Evolutionary conservation across 2,329 filamentous ascomycete genomes (phyloP).

Genomic region (Pseudogymnoascus sp.): DNA sequence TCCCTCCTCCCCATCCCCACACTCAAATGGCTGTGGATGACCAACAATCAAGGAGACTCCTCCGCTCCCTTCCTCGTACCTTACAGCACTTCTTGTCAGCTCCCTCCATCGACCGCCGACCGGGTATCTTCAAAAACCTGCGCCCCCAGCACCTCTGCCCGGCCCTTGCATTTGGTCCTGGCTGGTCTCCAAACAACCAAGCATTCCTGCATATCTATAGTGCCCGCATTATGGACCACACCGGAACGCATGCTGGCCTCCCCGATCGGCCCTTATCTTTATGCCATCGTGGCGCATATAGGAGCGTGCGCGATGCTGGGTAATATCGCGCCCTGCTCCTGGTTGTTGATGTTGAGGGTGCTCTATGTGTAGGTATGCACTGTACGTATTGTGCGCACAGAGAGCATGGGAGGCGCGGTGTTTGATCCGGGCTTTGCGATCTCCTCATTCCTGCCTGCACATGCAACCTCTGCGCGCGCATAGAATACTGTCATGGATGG

Average conservation of each 20-base stretch:
- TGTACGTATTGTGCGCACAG: not conserved
- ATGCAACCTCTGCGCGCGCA: not conserved
- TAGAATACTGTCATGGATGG: not conserved
- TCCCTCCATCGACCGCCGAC: not conserved
- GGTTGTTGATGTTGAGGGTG: not conserved
- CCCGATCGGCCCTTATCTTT: constrained; percentile 3
- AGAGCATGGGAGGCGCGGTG: not conserved
- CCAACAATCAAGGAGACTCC: not conserved
- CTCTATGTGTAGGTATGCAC: not conserved
- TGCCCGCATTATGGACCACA: not conserved
- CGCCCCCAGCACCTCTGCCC: not conserved
- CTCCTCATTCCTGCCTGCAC: not conserved
- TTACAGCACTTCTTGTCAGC: not conserved
- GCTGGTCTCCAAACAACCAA: not conserved
- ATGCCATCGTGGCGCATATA: not conserved
- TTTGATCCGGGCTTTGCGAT: not conserved
- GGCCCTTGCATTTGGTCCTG: not conserved
- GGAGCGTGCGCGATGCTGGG: constrained; percentile 1
- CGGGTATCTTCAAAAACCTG: not conserved
- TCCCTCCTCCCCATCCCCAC: not conserved
- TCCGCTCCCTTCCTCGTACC: not conserved
- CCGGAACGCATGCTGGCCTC: not conserved
- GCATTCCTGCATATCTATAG: constrained; percentile 1
- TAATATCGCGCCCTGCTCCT: not conserved
- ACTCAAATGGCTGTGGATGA: not conserved